Evolutionary conservation across 257 asterid genomes (phyloP).

Genomic region (Avicennia marina): DNA sequence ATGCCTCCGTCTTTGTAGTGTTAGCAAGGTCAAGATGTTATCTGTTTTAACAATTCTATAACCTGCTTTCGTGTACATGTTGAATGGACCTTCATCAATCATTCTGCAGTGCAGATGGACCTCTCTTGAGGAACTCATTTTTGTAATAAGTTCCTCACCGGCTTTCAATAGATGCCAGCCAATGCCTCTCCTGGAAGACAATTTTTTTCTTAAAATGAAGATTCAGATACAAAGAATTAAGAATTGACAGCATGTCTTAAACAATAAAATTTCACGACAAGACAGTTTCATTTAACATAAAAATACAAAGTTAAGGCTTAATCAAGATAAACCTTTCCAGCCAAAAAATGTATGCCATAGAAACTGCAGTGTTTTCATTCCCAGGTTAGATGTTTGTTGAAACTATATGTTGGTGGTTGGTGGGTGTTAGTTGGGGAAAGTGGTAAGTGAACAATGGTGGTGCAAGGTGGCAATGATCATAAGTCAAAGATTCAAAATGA

Average conservation of each 20-base stretch:
- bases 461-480: too few relatives aligned
- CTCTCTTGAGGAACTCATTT: conserved; percentile 66
- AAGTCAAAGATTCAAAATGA: too few relatives aligned
- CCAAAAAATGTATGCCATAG: background rate
- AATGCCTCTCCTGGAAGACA: conserved; percentile 75
- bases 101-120: conserved; percentile 89
- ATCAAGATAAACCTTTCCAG: background rate
- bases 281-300: background rate
- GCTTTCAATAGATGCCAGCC: conserved; percentile 93
- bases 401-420: too few relatives aligned
- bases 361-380: too few relatives aligned
- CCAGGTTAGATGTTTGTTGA: too few relatives aligned
- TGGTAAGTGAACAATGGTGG: too few relatives aligned
- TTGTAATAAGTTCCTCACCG: conserved; percentile 71
- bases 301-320: background rate
- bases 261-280: background rate
- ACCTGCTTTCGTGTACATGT: conserved; percentile 81
- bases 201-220: background rate
- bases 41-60: conserved; percentile 74
- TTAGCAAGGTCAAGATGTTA: conserved; percentile 62
- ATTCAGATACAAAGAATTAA: background rate
- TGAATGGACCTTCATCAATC: conserved; percentile 77
- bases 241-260: background rate
- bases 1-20: conserved; percentile 85
- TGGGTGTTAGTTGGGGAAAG: too few relatives aligned